Evolutionary conservation across 345 rosid genomes (phyloP), one percentile per base, ranked within the genome.

Genomic region (Ceriops tagal): DNA sequence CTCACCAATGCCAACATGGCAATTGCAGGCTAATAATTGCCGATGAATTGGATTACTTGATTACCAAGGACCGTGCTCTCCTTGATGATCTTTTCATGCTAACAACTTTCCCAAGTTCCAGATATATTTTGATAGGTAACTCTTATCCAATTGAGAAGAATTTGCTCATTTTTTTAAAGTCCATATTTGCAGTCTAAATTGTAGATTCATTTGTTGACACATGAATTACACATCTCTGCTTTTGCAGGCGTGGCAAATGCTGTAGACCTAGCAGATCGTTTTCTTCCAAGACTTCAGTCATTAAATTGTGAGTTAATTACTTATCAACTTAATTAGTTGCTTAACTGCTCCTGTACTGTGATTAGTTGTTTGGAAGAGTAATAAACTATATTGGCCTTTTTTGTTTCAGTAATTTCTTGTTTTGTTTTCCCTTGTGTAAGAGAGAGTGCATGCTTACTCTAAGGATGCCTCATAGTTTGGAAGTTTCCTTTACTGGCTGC

Each of bases 51-150:
- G 98, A 91, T 74, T 93, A 88, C 77, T 72, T 93, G 77, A 88
- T 93, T 47, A 91, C 96, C 19, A 88, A 73, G 73, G 98, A 93
- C 78, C 77, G 91, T 10, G 89, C 83, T 67, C 92, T 93, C 53
- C 96, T 93, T 61, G 89, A 93, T 69, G 97, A 93, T 81, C 91
- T 93, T 65, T 93, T 93, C 80, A 86, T 89, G 96, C 93, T 93
- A 58, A 89, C 96, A 76, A 85, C 96, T 64, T 83, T 88, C 60
- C 90, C 96, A 8, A 87, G 80, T 75, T 91, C 96, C 53, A 84
- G 82, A 51, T 88, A 84, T 73, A 85, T 93, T 83, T 78, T 93
- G 72, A 87, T 93, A 81, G 97, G 98, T 93, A 86, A 31, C 7
- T 46, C 69, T 53, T 35, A 9, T 53, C 32, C 32, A 16, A 39